Conservation (phyloP, 257 asterid genomes). For the Coffea canephora region DNA sequence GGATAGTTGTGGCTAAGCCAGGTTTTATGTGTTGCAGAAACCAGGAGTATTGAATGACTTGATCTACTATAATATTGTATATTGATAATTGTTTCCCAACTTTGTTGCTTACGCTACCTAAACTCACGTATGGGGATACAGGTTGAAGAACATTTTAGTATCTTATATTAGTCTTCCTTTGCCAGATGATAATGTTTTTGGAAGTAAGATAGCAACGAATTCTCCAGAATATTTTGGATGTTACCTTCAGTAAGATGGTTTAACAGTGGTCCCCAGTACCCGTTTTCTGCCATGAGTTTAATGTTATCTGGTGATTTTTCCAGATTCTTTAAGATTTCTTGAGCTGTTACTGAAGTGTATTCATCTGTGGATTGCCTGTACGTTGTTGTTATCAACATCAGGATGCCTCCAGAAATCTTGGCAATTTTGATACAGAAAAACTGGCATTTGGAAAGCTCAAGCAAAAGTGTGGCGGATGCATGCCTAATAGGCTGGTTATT, state of each 20-base stretch:
- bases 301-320: slow-evolving; percentile 57
- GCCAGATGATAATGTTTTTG: not conserved
- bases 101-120: not conserved
- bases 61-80: not conserved
- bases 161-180: not conserved
- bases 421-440: slow-evolving; percentile 42
- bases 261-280: slow-evolving; percentile 69
- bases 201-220: not conserved
- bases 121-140: not conserved
- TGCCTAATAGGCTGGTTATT: slow-evolving; percentile 56
- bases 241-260: slow-evolving; percentile 64
- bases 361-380: slow-evolving; percentile 46
- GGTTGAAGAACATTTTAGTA: not conserved
- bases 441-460: slow-evolving; percentile 54
- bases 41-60: not conserved
- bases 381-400: slow-evolving; percentile 65
- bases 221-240: not conserved
- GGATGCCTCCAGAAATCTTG: slow-evolving; percentile 60
- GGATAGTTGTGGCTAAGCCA: not conserved
- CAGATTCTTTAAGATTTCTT: slow-evolving; percentile 59
- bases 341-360: slow-evolving; percentile 53
- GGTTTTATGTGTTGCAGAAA: not conserved
- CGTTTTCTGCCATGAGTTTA: slow-evolving; percentile 84
- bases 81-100: not conserved
- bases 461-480: slow-evolving; percentile 50